A percentile compares a stretch with the other conserved stretches of the same genome.
phyloP scores from a whole-genome alignment of 208 protist genomes.

The Acanthamoeba quina region DNA sequence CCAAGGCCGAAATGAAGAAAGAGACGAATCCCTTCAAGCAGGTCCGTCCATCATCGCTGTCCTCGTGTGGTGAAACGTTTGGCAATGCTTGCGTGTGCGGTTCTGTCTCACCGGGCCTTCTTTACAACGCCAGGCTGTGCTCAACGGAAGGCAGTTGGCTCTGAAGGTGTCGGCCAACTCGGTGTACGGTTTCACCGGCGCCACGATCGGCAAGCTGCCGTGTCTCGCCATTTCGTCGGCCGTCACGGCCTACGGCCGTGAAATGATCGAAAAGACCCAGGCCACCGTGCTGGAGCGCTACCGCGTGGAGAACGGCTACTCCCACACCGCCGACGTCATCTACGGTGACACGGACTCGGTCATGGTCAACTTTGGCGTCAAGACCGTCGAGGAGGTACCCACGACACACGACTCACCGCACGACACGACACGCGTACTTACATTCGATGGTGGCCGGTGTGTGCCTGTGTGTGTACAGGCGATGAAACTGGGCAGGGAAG shows the following conservation, averaged over 20 bases:
- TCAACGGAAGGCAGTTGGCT: conserved; percentile 98
- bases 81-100: not conserved
- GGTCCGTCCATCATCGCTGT: not conserved
- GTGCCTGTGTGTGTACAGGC: not conserved
- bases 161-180: conserved; percentile 99
- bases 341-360: conserved; percentile 99
- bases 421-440: conserved; percentile 88
- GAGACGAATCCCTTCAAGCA: conserved; percentile 91
- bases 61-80: not conserved
- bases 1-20: conserved; percentile 91
- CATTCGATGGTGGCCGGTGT: conserved; percentile 77
- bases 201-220: conserved; percentile 98
- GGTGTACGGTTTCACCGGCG: conserved; percentile 99
- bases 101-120: not conserved
- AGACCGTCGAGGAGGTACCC: conserved; percentile 78
- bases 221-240: conserved; percentile 96
- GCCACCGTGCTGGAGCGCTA: conserved; percentile 94
- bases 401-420: not conserved
- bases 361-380: conserved; percentile 98
- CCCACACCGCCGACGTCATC: conserved; percentile 96
- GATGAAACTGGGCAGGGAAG: conserved; percentile 91
- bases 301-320: conserved; percentile 92
- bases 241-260: conserved; percentile 96
- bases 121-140: conserved; percentile 86
- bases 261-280: conserved; percentile 99